Percentiles rank a stretch among this genome's conserved stretches.
These are phyloP conservation scores for Pseudoneurospora amorphoporcata DNA, from an alignment of 495 filamentous ascomycete species.

Conservation along the genomic window DNA sequence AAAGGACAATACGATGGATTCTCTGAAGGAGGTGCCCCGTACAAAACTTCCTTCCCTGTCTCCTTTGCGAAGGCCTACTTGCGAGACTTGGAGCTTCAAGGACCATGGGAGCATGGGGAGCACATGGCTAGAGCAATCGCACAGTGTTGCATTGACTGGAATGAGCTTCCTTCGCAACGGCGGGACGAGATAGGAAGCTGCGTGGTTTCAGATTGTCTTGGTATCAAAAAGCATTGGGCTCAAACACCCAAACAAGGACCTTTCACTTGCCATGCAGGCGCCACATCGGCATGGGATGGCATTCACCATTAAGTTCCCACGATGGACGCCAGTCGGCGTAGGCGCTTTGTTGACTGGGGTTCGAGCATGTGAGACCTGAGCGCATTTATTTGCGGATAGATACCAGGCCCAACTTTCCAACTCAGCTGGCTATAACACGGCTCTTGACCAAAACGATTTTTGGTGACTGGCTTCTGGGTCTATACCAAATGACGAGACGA, in stretches of 20 bases:
- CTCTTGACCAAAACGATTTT: neutral
- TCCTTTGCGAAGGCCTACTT: neutral
- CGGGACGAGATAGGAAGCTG: neutral
- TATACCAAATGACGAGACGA: neutral
- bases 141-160: neutral
- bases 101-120: neutral
- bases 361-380: neutral
- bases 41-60: neutral
- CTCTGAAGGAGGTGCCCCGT: neutral
- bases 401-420: neutral
- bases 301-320: neutral
- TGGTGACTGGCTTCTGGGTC: neutral
- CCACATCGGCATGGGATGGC: neutral
- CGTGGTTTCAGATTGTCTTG: neutral
- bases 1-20: neutral
- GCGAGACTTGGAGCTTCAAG: neutral
- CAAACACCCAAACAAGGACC: neutral
- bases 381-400: neutral
- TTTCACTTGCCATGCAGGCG: neutral
- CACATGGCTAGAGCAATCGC: neutral
- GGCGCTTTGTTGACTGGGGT: neutral
- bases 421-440: neutral
- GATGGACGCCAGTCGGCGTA: neutral
- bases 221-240: neutral
- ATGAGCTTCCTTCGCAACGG: neutral